Conservation (phyloP, 768 basidiomycete genomes). For the Lentinula detonsa region DNA sequence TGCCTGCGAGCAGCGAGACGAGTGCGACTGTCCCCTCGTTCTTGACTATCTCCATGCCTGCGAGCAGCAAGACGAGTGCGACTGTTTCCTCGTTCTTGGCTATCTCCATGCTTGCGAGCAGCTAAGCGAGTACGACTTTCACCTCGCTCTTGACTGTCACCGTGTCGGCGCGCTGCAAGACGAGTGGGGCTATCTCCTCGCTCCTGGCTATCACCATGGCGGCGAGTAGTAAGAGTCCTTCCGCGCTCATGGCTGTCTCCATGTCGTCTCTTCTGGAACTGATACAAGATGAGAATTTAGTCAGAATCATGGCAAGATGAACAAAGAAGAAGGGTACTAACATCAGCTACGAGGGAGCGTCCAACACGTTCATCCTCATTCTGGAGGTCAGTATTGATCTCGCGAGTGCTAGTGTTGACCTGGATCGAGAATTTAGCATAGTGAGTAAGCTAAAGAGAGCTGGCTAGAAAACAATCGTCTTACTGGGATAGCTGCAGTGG, state of each 20-base stretch:
- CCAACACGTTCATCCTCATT: not conserved
- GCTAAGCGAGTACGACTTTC: not conserved
- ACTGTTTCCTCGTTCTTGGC: too few species aligned
- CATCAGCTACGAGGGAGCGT: not conserved
- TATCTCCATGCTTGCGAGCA: too few species aligned
- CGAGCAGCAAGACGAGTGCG: not conserved
- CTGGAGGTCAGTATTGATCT: not conserved
- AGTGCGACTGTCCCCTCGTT: not conserved
- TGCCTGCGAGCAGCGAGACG: not conserved
- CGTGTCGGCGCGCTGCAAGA: not conserved
- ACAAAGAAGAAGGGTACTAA: not conserved
- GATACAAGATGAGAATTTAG: not conserved
- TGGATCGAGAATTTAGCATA: not conserved
- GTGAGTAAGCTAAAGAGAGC: not conserved
- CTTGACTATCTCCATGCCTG: not conserved
- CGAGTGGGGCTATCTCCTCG: not conserved
- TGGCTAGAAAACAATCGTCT: constrained; percentile 7
- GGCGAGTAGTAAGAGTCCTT: not conserved
- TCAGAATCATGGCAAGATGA: not conserved
- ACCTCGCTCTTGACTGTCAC: not conserved
- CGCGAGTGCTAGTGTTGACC: not conserved
- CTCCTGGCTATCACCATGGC: not conserved
- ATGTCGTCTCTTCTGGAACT: constrained; percentile 1
- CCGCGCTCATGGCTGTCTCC: constrained; percentile 1
- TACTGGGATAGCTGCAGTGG: constrained; percentile 24